Evolutionary conservation across 495 filamentous ascomycete genomes (phyloP).

Genomic region (Niebla homalea): DNA sequence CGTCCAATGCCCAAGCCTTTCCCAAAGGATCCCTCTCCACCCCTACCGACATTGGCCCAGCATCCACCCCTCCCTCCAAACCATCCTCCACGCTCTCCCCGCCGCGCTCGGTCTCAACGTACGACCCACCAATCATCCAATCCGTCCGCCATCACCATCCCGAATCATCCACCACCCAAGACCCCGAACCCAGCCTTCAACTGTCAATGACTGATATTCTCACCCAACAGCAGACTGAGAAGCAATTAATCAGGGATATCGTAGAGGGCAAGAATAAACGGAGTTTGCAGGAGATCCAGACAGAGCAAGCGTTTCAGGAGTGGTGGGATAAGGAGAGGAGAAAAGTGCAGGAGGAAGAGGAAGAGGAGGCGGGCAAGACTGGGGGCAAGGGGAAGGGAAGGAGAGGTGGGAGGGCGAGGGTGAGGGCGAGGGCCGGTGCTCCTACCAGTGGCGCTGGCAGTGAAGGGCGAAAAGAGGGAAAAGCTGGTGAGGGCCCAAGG

Average conservation of each 20-base stretch:
- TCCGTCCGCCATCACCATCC: slow-evolving; percentile 35
- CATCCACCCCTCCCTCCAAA: slow-evolving; percentile 14
- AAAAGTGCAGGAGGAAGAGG: slow-evolving; percentile 53
- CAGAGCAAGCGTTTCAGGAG: slow-evolving; percentile 90
- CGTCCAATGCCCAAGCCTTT: not conserved
- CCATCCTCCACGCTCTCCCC: slow-evolving; percentile 7
- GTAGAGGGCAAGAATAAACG: slow-evolving; percentile 46
- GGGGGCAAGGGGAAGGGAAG: slow-evolving; percentile 14
- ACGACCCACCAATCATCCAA: slow-evolving; percentile 25
- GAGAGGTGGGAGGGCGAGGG: slow-evolving; percentile 20
- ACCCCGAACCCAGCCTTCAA: slow-evolving; percentile 41
- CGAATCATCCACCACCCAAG: slow-evolving; percentile 21
- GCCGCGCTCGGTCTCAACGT: slow-evolving; percentile 15
- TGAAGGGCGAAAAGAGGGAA: not conserved
- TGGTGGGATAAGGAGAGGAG: slow-evolving; percentile 95
- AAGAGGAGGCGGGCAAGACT: slow-evolving; percentile 23
- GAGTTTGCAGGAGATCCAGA: slow-evolving; percentile 82
- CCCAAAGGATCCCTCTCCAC: slow-evolving; percentile 4
- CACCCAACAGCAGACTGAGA: slow-evolving; percentile 70
- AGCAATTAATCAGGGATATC: slow-evolving; percentile 70
- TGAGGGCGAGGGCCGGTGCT: slow-evolving; percentile 14
- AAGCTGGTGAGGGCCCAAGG: too few species aligned
- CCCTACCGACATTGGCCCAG: slow-evolving; percentile 5
- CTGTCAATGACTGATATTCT: slow-evolving; percentile 81
- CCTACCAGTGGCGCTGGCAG: slow-evolving; percentile 15